Conservation (phyloP, 2,329 filamentous ascomycete genomes). For the Chrysoporthe cubensis region DNA sequence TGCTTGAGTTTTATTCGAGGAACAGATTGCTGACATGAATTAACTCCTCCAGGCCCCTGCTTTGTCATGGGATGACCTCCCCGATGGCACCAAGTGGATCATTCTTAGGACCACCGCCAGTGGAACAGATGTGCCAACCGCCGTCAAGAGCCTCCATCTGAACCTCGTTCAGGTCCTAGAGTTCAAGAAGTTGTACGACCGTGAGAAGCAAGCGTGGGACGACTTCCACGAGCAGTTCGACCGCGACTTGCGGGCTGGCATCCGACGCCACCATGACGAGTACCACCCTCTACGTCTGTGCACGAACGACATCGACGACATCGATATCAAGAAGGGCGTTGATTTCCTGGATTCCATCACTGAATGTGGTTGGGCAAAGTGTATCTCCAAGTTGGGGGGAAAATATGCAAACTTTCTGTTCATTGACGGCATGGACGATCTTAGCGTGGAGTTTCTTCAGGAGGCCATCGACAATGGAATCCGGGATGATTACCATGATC, state of each 20-base stretch:
- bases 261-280: not conserved
- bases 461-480: not conserved
- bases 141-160: constrained; percentile 26
- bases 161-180: constrained; percentile 21
- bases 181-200: constrained; percentile 28
- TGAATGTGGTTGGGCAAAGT: not conserved
- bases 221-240: not conserved
- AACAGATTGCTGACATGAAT: constrained; percentile 1
- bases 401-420: not conserved
- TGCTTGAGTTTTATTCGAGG: not conserved
- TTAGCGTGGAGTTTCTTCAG: not conserved
- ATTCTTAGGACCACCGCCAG: constrained; percentile 31
- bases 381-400: not conserved
- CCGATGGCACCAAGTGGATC: constrained; percentile 32
- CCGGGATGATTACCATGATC: not conserved
- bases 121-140: constrained; percentile 24
- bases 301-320: not conserved
- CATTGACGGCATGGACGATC: not conserved
- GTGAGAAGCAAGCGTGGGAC: constrained; percentile 22
- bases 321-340: not conserved
- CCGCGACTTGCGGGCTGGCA: not conserved
- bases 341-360: not conserved
- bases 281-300: not conserved
- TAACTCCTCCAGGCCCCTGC: not conserved
- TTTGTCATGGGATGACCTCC: constrained; percentile 31